Conservation (phyloP, 768 basidiomycete species). For the Tulasnella sp. region DNA sequence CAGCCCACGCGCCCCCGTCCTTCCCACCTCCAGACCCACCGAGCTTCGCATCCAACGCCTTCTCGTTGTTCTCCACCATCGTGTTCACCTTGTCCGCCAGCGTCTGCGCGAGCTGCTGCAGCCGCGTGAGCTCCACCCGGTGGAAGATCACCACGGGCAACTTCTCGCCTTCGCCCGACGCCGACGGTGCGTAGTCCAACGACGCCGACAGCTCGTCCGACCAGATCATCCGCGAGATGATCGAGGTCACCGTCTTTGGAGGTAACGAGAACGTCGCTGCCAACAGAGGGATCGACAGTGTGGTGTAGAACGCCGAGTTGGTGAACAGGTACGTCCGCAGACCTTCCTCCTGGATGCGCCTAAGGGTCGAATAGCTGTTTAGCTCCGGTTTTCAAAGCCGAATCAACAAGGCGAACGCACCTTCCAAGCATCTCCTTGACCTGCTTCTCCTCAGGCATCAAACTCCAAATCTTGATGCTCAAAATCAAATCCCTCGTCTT, state of each 20-base stretch:
- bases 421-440: slow-evolving; percentile 94
- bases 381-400: background rate
- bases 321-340: slow-evolving; percentile 95
- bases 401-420: slow-evolving; percentile 34
- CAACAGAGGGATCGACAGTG: slow-evolving; percentile 77
- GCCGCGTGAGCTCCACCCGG: slow-evolving; percentile 73
- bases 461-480: slow-evolving; percentile 94
- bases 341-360: slow-evolving; percentile 97
- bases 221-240: slow-evolving; percentile 99
- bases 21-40: slow-evolving; percentile 34
- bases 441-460: slow-evolving; percentile 78
- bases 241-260: slow-evolving; percentile 67
- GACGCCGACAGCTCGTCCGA: slow-evolving; percentile 89
- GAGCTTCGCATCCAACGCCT: slow-evolving; percentile 72
- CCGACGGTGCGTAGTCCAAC: slow-evolving; percentile 65
- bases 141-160: slow-evolving; percentile 75
- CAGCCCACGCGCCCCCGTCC: slow-evolving; percentile 45
- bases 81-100: slow-evolving; percentile 78
- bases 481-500: slow-evolving; percentile 86
- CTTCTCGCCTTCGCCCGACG: slow-evolving; percentile 24
- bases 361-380: slow-evolving; percentile 23
- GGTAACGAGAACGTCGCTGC: slow-evolving; percentile 82
- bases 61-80: slow-evolving; percentile 89
- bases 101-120: slow-evolving; percentile 80
- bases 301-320: slow-evolving; percentile 88